Evolutionary conservation across 2,329 filamentous ascomycete genomes (phyloP), one percentile per base, ranked within the genome.

Genomic region (Trichoderma lentiforme): DNA sequence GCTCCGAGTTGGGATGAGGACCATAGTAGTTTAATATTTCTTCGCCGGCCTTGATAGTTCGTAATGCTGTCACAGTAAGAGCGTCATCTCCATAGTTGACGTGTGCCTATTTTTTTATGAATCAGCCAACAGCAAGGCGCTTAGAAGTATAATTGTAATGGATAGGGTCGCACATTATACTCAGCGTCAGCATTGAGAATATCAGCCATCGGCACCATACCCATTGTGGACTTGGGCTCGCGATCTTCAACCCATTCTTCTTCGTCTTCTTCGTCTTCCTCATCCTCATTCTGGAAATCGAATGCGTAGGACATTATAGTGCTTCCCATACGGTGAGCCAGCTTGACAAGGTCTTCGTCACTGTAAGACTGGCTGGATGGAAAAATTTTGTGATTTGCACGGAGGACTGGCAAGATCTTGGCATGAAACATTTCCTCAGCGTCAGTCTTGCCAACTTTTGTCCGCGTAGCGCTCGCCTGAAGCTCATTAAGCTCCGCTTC

Each of bases 241-340:
- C 86, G 85, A 71, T 92, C 90, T 71, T 91, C 89, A 1, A 91
- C 85, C 84, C 91, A 92, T 57, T 88, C 89, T 28, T 90, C 89
- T 7, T 87, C 83, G 14, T 90, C 87, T 2, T 90, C 87, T 3
- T 90, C 88, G 26, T 89, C 86, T 0, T 83, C 80, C 0, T 88
- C 85, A 5, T 90, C 87, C 0, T 85, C 83, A 8, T 84, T 84
- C 62, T 89, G 88, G 7, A 97, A 87, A 75, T 97, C 94, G 79
- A 97, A 97, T 0, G 94, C 94, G 79, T 97, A 97, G 0, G 94
- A 92, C 94, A 97, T 97, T 75, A 97, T 95, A 18, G 92, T 90
- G 73, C 92, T 95, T 1, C 93, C 94, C 91, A 97, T 95, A 9
- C 89, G 87, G 79, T 97, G 94, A 67, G 92, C 92, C 21, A 90